Evolutionary conservation across 2,329 filamentous ascomycete genomes (phyloP).

Genomic region (Colletotrichum sp.): DNA sequence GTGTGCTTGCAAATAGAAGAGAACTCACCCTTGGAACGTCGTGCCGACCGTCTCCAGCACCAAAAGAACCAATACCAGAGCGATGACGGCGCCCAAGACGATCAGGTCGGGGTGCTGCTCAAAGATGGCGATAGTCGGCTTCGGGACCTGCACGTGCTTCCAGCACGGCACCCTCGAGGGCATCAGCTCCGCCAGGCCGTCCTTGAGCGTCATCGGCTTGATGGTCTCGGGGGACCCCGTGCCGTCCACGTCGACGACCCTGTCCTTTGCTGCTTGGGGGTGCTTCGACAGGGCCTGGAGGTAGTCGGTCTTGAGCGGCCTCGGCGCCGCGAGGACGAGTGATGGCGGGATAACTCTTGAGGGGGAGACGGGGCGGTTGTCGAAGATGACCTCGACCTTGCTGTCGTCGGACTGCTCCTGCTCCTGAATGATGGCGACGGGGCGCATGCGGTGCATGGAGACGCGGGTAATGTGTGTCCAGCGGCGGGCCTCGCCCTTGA

Average conservation of each 20-base stretch:
- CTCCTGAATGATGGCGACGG: neutral
- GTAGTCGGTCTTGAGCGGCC: constrained; percentile 18
- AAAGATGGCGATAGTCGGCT: neutral
- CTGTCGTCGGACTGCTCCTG: neutral
- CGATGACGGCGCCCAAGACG: constrained; percentile 14
- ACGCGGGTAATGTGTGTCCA: neutral
- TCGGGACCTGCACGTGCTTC: neutral
- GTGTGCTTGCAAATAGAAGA: neutral
- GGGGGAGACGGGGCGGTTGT: constrained; percentile 14
- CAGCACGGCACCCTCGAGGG: constrained; percentile 2
- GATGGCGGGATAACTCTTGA: constrained; percentile 10
- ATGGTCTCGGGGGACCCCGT: constrained; percentile 13
- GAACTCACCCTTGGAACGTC: constrained; percentile 13
- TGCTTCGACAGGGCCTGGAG: constrained; percentile 14
- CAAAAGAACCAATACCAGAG: constrained; percentile 4
- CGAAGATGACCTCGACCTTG: constrained; percentile 4
- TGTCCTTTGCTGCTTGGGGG: neutral
- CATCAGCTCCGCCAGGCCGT: neutral
- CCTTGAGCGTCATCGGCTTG: constrained; percentile 5
- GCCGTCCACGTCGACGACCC: constrained; percentile 17
- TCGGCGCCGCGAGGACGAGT: constrained; percentile 4
- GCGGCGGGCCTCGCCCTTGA: neutral
- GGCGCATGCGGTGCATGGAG: neutral
- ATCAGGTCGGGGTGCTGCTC: constrained; percentile 18
- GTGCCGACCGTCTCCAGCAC: constrained; percentile 15